phyloP scores from a whole-genome alignment of 306 rosid genomes.

The Begonia fuchsioides region DNA sequence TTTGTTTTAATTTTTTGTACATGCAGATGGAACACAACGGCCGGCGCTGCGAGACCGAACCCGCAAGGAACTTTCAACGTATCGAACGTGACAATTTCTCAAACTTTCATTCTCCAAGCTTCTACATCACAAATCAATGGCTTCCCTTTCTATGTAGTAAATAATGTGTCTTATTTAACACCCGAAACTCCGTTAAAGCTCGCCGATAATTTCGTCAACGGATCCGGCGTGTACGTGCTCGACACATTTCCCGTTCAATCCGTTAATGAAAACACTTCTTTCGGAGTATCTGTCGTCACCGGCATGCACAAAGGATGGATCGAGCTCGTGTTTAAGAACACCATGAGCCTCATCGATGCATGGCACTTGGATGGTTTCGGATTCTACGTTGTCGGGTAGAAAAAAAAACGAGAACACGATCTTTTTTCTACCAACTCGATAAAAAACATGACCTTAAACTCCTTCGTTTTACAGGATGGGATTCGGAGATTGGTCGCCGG shows the following conservation, averaged over 20 bases:
- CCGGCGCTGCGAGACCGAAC: conserved; percentile 84
- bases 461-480: conserved; percentile 15
- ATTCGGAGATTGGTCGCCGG: conserved; percentile 26
- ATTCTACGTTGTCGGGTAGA: conserved; percentile 61
- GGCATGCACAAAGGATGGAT: conserved; percentile 51
- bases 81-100: conserved; percentile 46
- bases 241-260: conserved; percentile 37
- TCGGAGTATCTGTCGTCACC: conserved; percentile 48
- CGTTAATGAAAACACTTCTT: conserved; percentile 22
- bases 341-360: conserved; percentile 30
- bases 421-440: no score
- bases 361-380: conserved; percentile 85
- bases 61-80: conserved; percentile 80
- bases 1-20: neutral
- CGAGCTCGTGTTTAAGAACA: conserved; percentile 54
- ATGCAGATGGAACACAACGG: conserved; percentile 64
- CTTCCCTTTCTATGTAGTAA: conserved; percentile 26
- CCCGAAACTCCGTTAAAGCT: conserved; percentile 57
- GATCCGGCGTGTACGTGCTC: conserved; percentile 44
- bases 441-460: no score
- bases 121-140: conserved; percentile 16
- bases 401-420: no score
- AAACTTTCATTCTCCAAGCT: conserved; percentile 43
- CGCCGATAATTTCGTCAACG: conserved; percentile 45
- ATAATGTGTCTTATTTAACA: conserved; percentile 61